Conservation (phyloP, 805 yeast genomes). For the Candida parachauliodes region DNA sequence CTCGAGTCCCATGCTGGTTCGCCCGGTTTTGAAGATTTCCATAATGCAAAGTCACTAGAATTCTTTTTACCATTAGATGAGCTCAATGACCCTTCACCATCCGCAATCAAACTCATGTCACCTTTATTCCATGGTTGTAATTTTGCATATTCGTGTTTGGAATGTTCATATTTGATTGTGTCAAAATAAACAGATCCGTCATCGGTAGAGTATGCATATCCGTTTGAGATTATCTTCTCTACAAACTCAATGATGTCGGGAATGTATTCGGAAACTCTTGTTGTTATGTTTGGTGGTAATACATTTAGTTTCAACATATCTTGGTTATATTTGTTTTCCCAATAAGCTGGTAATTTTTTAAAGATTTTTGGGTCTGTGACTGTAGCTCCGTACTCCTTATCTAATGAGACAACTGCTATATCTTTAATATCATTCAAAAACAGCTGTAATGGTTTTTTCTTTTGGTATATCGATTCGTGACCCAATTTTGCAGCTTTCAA, state of each 20-base stretch:
- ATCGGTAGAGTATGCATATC: conserved; percentile 75
- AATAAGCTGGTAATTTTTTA: conserved; percentile 74
- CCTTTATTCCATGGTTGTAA: conserved; percentile 98
- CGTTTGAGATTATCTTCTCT: conserved; percentile 66
- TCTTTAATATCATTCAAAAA: conserved; percentile 62
- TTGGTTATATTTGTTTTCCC: conserved; percentile 81
- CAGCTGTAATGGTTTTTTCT: conserved; percentile 22
- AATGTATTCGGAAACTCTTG: conserved; percentile 92
- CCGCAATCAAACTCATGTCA: conserved; percentile 76
- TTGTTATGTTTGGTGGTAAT: conserved; percentile 76
- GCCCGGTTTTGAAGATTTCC: conserved; percentile 96
- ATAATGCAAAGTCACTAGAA: conserved; percentile 87
- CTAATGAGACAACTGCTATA: conserved; percentile 70
- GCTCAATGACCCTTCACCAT: conserved; percentile 89
- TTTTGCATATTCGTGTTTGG: conserved; percentile 84
- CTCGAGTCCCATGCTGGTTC: conserved; percentile 95
- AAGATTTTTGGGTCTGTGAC: conserved; percentile 85
- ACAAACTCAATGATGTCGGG: conserved; percentile 89
- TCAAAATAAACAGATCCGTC: conserved; percentile 98
- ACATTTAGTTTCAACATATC: conserved; percentile 89
- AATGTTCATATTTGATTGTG: conserved; percentile 73
- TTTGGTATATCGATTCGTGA: conserved; percentile 35
- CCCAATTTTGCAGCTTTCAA: conserved; percentile 59
- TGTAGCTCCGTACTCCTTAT: conserved; percentile 64
- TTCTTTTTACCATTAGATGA: conserved; percentile 58